Conservation (phyloP, 129 eudicot species). For the Helichrysum umbraculigerum region DNA sequence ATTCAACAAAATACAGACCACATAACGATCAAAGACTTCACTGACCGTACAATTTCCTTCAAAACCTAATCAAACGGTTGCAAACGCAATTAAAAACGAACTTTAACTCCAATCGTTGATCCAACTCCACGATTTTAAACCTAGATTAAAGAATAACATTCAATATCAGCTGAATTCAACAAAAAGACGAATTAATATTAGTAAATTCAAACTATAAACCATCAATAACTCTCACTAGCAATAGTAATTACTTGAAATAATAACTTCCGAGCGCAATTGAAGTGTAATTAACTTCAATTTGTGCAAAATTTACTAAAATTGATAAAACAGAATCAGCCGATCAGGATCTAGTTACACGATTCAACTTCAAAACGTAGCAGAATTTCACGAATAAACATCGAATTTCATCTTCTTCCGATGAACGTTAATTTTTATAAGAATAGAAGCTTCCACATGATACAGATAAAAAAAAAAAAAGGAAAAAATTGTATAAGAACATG, state of each 20-base stretch:
- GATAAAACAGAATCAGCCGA: conserved; percentile 7
- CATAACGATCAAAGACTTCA: neutral
- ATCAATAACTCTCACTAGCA: neutral
- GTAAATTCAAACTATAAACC: neutral
- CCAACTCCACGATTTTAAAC: conserved; percentile 5
- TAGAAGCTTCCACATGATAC: conserved; percentile 11
- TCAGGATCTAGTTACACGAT: conserved; percentile 22
- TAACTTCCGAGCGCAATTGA: neutral
- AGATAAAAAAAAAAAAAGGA: neutral
- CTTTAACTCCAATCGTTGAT: conserved; percentile 12
- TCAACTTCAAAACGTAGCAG: conserved; percentile 1
- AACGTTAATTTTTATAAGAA: conserved; percentile 7
- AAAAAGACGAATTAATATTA: neutral
- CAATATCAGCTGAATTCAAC: conserved; percentile 5
- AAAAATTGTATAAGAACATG: neutral
- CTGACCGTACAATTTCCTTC: conserved; percentile 8
- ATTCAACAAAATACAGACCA: conserved; percentile 12
- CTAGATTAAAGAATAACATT: conserved; percentile 18
- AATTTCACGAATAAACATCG: conserved; percentile 18
- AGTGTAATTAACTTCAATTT: conserved; percentile 19
- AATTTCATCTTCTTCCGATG: neutral
- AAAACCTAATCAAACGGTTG: neutral
- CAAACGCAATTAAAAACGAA: neutral
- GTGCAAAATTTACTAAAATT: conserved; percentile 5
- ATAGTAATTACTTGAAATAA: neutral